phyloP scores from a whole-genome alignment of 2,329 filamentous ascomycete genomes.

The Hymenoscyphus salicellus region DNA sequence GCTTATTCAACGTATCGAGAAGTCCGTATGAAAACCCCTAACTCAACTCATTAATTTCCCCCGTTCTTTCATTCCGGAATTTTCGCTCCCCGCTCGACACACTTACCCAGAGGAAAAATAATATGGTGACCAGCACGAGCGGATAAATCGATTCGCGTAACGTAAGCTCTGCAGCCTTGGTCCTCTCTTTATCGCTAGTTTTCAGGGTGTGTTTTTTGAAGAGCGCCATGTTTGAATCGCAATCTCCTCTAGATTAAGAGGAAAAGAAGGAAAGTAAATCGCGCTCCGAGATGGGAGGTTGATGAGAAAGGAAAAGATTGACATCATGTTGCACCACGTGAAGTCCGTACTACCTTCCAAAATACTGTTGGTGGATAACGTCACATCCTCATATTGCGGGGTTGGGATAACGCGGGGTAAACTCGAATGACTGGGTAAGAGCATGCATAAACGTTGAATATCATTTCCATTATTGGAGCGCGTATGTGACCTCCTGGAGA shows the following conservation, averaged over 20 bases:
- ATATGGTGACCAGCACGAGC: slow-evolving; percentile 60
- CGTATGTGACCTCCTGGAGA: too few species aligned
- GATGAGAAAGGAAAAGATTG: neutral
- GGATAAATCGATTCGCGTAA: slow-evolving; percentile 65
- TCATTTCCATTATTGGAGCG: neutral
- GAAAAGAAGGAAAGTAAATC: neutral
- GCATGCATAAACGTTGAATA: neutral
- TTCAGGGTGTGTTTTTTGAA: slow-evolving; percentile 23
- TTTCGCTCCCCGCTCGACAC: slow-evolving; percentile 23
- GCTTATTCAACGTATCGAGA: slow-evolving; percentile 74
- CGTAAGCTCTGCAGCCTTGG: slow-evolving; percentile 59
- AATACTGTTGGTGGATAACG: neutral
- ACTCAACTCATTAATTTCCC: slow-evolving; percentile 36
- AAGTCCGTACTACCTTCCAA: neutral
- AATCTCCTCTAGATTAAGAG: neutral
- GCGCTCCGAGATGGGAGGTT: neutral
- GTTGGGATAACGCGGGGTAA: neutral
- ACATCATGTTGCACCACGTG: neutral
- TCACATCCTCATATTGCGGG: neutral
- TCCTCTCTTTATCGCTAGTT: slow-evolving; percentile 44
- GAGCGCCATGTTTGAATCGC: slow-evolving; percentile 3
- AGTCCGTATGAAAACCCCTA: slow-evolving; percentile 89
- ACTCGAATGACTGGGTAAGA: neutral
- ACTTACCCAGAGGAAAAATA: slow-evolving; percentile 63
- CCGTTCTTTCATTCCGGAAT: neutral